Base-by-base conservation (phyloP, 1,284 basidiomycete species). In the Naganishia liquefaciens region DNA sequence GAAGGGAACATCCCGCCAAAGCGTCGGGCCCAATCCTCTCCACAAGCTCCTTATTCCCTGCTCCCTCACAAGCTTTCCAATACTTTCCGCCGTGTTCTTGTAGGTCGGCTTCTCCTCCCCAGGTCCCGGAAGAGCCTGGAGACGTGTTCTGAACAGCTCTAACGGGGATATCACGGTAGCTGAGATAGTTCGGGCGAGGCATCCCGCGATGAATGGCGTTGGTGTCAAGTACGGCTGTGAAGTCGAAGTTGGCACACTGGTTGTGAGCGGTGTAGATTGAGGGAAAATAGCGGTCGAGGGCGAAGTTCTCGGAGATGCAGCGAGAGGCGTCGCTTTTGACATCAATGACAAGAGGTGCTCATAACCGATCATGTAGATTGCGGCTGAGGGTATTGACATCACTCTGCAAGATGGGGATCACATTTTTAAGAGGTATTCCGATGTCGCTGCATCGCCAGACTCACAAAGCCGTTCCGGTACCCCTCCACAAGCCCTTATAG, bases 1-100 rank as follows among this genome's bases (percentile, higher is more conserved):
- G 76, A 99, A 99, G 0, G 95, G 95, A 1, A 99, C 95, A 72
- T 99, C 95, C 64, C 95, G 85, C 93, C 92, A 98, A 9, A 99
- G 82, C 5, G 93, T 97, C 3, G 94, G 86, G 0, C 89, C 88
- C 4, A 99, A 82, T 0, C 95, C 95, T 62, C 92, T 84, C 90
- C 93, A 99, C 25, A 98, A 83, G 53, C 86, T 88, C 21, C 80
- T 74, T 7, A 87, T 72, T 6, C 94, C 94, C 62, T 88, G 82
- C 44, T 79, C 74, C 51, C 81, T 82, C 10, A 88, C 86, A 19
- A 91, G 78, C 3, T 72, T 75, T 7, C 62, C 57, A 70, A 79
- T 74, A 33, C 75, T 76, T 44, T 68, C 69, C 13, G 51, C 49
- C 39, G 60, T 62, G 25, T 51, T 62, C 23, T 44, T 62, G 19